Percentiles rank a stretch among this genome's conserved stretches.
phyloP scores from a whole-genome alignment of 805 yeast genomes.

The Brettanomyces bruxellensis region DNA sequence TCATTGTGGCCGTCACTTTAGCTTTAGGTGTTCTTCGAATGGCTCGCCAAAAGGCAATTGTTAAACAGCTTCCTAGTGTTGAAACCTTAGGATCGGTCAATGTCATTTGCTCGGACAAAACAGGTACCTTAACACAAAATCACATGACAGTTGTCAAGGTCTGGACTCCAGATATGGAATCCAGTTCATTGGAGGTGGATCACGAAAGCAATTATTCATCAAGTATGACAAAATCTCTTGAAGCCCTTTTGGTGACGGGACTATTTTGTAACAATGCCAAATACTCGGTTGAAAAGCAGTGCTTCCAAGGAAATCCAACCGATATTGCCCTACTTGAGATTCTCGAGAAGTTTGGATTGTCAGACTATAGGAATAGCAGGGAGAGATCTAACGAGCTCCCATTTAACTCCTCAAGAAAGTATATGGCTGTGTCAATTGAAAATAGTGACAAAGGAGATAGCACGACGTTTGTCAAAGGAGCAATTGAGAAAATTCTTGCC shows the following conservation, averaged over 20 bases:
- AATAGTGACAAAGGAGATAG: constrained; percentile 47
- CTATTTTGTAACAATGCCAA: constrained; percentile 69
- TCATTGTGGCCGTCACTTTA: constrained; percentile 93
- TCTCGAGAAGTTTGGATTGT: constrained; percentile 58
- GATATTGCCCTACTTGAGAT: constrained; percentile 85
- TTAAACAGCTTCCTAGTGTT: constrained; percentile 87
- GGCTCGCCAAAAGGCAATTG: constrained; percentile 93
- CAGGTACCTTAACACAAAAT: constrained; percentile 84
- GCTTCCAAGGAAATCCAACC: constrained; percentile 84
- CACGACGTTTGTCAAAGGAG: constrained; percentile 79
- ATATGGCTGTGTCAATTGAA: constrained; percentile 75
- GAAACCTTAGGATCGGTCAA: constrained; percentile 93
- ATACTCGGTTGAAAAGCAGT: constrained; percentile 58
- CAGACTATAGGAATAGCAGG: constrained; percentile 56
- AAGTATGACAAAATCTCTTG: constrained; percentile 46
- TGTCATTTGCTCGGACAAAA: constrained; percentile 87
- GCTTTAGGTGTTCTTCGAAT: constrained; percentile 94
- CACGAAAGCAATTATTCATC: constrained; percentile 33
- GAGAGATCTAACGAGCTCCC: constrained; percentile 68
- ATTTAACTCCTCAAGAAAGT: constrained; percentile 75
- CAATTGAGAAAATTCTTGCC: constrained; percentile 63
- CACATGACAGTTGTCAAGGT: constrained; percentile 83
- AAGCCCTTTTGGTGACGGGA: constrained; percentile 51
- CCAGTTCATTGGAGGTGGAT: constrained; percentile 31
- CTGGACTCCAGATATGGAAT: constrained; percentile 63